Evolutionary conservation across 345 rosid species (phyloP).

Genomic region (Sonneratia alba): DNA sequence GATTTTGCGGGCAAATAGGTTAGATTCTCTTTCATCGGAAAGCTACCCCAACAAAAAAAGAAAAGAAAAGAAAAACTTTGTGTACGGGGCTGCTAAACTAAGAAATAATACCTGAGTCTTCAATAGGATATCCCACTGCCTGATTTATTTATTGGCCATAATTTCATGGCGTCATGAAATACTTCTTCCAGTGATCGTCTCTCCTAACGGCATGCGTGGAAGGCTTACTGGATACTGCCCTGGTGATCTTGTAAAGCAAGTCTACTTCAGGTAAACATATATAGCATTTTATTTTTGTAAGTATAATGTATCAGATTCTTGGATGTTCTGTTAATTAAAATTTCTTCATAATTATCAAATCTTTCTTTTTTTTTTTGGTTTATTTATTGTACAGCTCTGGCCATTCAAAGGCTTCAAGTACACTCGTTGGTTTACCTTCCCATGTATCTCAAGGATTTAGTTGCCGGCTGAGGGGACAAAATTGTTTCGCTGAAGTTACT

Average conservation of each 20-base stretch:
- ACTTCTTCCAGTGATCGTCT: conserved; percentile 60
- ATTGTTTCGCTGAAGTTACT: conserved; percentile 70
- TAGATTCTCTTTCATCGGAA: not conserved
- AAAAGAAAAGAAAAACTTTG: not conserved
- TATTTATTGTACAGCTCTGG: conserved; percentile 27
- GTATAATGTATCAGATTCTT: not conserved
- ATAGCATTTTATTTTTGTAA: not conserved
- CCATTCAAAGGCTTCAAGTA: conserved; percentile 46
- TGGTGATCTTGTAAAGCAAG: conserved; percentile 89
- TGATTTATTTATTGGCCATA: not conserved
- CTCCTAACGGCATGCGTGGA: conserved; percentile 98
- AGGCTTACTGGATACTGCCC: conserved; percentile 88
- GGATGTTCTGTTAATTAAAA: not conserved
- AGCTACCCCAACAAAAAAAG: not conserved
- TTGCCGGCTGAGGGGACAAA: conserved; percentile 53
- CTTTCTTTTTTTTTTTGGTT: not conserved
- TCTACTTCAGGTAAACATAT: conserved; percentile 51
- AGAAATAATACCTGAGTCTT: not conserved
- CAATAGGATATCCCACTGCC: not conserved
- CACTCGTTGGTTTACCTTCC: conserved; percentile 55
- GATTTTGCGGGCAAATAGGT: not conserved
- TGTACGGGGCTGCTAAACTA: not conserved
- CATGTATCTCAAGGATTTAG: conserved; percentile 55
- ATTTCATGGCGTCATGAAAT: not conserved
- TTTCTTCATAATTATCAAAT: not conserved